A percentile compares a stretch with the other conserved stretches of the same genome.
Evolutionary conservation across 208 protist species (phyloP).

Genomic region (Crithidia thermophila): DNA sequence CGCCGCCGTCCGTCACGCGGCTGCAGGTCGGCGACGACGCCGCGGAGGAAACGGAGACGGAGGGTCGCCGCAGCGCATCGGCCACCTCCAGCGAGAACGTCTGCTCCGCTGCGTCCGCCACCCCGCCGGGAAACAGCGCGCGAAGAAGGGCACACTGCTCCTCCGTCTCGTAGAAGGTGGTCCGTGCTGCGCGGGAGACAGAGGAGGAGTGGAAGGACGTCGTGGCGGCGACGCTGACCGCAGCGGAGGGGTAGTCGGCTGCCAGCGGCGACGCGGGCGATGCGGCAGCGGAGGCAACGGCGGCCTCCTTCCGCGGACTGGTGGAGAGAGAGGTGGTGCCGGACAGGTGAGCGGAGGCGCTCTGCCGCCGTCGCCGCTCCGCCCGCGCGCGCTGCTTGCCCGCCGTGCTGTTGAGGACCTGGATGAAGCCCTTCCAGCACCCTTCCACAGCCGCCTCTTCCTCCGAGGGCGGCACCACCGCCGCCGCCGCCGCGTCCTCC

Average conservation of each 20-base stretch:
- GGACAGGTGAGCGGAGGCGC: background rate
- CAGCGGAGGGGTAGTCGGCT: no score
- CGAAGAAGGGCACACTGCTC: conserved; percentile 28
- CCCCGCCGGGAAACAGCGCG: conserved; percentile 15
- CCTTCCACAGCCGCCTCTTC: conserved; percentile 21
- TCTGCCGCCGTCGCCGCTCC: conserved; percentile 1
- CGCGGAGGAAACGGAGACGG: background rate
- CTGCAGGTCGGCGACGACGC: background rate
- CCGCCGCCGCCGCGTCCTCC: background rate
- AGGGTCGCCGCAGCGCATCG: background rate
- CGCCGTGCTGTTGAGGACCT: conserved; percentile 24
- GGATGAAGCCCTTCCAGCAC: conserved; percentile 29
- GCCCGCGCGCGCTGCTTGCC: conserved; percentile 20
- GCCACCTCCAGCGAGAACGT: conserved; percentile 10
- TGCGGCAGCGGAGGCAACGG: no score
- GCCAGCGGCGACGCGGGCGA: background rate
- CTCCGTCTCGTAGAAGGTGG: conserved; percentile 27
- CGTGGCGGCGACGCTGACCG: background rate
- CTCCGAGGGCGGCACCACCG: conserved; percentile 1
- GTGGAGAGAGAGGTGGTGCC: background rate
- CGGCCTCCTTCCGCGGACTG: background rate
- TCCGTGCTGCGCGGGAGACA: background rate
- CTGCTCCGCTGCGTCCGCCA: conserved; percentile 3
- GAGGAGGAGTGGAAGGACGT: background rate
- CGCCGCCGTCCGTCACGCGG: no score